phyloP scores from a whole-genome alignment of 179 eudicot species.

The Beta corolliflora region DNA sequence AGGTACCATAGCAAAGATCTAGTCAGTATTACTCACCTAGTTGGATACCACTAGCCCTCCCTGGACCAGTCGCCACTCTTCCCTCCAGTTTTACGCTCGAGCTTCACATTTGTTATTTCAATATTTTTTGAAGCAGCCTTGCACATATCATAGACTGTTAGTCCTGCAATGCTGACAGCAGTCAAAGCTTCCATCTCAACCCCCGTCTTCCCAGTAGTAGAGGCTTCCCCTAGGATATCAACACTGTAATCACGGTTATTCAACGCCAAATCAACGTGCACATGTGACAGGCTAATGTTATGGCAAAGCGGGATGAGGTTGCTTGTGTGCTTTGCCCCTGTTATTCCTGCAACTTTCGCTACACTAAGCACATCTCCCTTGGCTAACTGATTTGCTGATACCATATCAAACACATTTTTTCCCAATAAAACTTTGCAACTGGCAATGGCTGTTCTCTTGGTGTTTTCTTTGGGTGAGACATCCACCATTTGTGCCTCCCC shows the following conservation, averaged over 20 bases:
- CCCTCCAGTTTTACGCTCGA: constrained; percentile 68
- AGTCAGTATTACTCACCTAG: constrained; percentile 19
- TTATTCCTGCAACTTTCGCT: constrained; percentile 83
- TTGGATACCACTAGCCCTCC: constrained; percentile 34
- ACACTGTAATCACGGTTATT: constrained; percentile 61
- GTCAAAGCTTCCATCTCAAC: constrained; percentile 99
- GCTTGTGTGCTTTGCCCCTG: constrained; percentile 86
- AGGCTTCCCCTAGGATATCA: constrained; percentile 73
- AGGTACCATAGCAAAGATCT: not conserved
- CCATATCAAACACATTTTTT: constrained; percentile 67
- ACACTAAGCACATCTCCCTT: constrained; percentile 90
- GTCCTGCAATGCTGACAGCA: constrained; percentile 77
- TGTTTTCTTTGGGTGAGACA: constrained; percentile 65
- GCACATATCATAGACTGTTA: constrained; percentile 96
- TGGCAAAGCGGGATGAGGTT: constrained; percentile 93
- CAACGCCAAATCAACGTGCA: constrained; percentile 62
- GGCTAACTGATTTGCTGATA: constrained; percentile 77
- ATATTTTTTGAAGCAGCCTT: constrained; percentile 94
- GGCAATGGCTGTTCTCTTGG: constrained; percentile 84
- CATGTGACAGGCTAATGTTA: constrained; percentile 69
- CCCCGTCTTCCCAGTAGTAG: constrained; percentile 85
- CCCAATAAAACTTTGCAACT: constrained; percentile 85
- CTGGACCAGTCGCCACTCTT: constrained; percentile 86
- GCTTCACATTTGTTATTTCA: constrained; percentile 63
- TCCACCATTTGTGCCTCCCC: constrained; percentile 98